Conservation (phyloP, 2,329 filamentous ascomycete species). For the Juglanconis juglandina region DNA sequence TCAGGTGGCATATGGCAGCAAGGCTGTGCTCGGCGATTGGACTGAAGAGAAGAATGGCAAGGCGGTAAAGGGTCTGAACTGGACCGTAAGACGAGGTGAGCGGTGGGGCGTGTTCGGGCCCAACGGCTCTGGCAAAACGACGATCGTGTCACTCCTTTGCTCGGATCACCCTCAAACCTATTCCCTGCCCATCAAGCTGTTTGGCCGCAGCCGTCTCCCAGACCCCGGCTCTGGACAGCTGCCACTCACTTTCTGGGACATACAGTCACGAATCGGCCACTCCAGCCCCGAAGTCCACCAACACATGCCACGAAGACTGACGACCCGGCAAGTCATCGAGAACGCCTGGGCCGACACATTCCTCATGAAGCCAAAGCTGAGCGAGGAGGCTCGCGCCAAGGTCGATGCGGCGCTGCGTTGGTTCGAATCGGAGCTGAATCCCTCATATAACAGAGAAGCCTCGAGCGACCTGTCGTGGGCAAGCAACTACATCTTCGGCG, state of each 20-base stretch:
- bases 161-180: constrained; percentile 97
- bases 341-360: constrained; percentile 92
- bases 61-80: constrained; percentile 64
- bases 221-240: constrained; percentile 60
- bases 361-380: constrained; percentile 64
- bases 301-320: constrained; percentile 79
- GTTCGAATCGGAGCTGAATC: constrained; percentile 78
- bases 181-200: constrained; percentile 79
- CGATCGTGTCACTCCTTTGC: constrained; percentile 83
- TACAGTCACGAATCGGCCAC: constrained; percentile 86
- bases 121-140: constrained; percentile 95
- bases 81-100: constrained; percentile 79
- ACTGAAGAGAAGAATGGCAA: constrained; percentile 51
- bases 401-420: constrained; percentile 69
- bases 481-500: constrained; percentile 63
- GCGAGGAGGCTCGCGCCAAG: constrained; percentile 50
- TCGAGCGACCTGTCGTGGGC: constrained; percentile 57
- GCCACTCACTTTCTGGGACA: constrained; percentile 86
- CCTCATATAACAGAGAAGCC: constrained; percentile 29
- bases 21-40: constrained; percentile 80
- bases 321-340: constrained; percentile 71
- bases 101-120: constrained; percentile 91
- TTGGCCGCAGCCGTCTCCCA: constrained; percentile 77
- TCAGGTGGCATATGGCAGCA: constrained; percentile 73
- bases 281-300: constrained; percentile 92